A percentile compares a stretch with the other conserved stretches of the same genome.
phyloP scores from a whole-genome alignment of 208 protist species.

The Trypanosoma melophagium region DNA sequence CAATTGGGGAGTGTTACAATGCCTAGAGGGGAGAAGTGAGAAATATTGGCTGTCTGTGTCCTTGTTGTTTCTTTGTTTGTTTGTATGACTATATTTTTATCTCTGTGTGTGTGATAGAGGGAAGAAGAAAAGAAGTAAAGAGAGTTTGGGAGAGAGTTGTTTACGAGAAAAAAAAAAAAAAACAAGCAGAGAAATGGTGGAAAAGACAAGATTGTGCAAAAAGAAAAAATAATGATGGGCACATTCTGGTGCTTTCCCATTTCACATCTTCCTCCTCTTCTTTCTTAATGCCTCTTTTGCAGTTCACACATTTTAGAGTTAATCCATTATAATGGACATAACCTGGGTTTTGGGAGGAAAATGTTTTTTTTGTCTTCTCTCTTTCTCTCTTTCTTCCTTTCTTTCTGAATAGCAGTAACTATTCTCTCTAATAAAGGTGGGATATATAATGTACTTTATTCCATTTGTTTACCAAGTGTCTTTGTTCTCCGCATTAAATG shows the following conservation, averaged over 20 bases:
- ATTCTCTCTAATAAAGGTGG: background rate
- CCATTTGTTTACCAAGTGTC: conserved; percentile 49
- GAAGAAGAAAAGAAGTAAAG: conserved; percentile 3
- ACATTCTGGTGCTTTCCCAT: too few relatives aligned
- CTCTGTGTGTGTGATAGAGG: background rate
- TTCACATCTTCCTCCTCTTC: too few relatives aligned
- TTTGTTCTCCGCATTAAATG: conserved; percentile 67
- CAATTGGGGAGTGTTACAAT: background rate
- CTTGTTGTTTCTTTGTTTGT: background rate
- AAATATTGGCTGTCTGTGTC: background rate
- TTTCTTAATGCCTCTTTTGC: too few relatives aligned
- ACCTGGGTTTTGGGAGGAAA: too few relatives aligned
- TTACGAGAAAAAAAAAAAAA: too few relatives aligned
- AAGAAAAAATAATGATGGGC: too few relatives aligned
- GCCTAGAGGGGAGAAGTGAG: conserved; percentile 3
- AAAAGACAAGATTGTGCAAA: too few relatives aligned
- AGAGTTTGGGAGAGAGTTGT: background rate
- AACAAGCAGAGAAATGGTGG: too few relatives aligned
- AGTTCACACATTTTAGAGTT: too few relatives aligned
- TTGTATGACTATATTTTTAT: background rate
- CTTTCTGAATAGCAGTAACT: background rate
- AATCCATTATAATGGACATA: too few relatives aligned
- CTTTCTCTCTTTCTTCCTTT: conserved; percentile 12
- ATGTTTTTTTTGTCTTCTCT: background rate
- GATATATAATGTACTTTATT: conserved; percentile 31